Evolutionary conservation across 305 asterid genomes (phyloP).

Genomic region (Ajuga reptans): DNA sequence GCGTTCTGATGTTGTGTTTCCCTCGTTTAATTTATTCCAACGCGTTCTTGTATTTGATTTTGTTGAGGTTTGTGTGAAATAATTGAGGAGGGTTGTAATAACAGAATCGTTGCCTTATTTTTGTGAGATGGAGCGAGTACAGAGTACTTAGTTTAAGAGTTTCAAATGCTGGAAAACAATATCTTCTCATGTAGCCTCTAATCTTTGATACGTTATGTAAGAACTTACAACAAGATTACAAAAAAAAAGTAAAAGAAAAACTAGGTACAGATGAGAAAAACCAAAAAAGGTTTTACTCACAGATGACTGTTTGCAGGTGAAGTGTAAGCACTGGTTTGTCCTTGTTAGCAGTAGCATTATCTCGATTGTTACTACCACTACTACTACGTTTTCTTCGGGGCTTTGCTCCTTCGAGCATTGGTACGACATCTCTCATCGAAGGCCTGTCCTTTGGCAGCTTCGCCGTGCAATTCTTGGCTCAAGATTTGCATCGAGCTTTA

Average conservation of each 20-base stretch:
- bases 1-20: background rate
- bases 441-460: slow-evolving; percentile 84
- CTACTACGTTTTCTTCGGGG: slow-evolving; percentile 67
- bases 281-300: slow-evolving; percentile 5
- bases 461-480: slow-evolving; percentile 79
- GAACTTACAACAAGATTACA: too few relatives aligned
- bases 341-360: slow-evolving; percentile 23
- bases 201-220: slow-evolving; percentile 24
- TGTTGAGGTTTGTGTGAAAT: background rate
- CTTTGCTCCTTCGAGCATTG: slow-evolving; percentile 84
- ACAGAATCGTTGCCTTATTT: too few relatives aligned
- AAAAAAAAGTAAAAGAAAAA: too few relatives aligned
- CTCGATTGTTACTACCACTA: slow-evolving; percentile 25
- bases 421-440: slow-evolving; percentile 77
- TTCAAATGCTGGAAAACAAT: background rate
- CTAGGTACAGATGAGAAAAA: background rate
- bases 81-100: background rate
- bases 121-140: too few relatives aligned
- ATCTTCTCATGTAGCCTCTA: slow-evolving; percentile 1
- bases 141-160: too few relatives aligned
- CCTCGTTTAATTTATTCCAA: background rate
- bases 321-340: slow-evolving; percentile 53
- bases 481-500: slow-evolving; percentile 70
- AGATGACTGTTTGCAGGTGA: slow-evolving; percentile 64
- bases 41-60: slow-evolving; percentile 4